Evolutionary conservation across 2,329 filamentous ascomycete species (phyloP), one percentile per base, ranked within the genome.

Genomic region (Scleromitrula shiraiana): DNA sequence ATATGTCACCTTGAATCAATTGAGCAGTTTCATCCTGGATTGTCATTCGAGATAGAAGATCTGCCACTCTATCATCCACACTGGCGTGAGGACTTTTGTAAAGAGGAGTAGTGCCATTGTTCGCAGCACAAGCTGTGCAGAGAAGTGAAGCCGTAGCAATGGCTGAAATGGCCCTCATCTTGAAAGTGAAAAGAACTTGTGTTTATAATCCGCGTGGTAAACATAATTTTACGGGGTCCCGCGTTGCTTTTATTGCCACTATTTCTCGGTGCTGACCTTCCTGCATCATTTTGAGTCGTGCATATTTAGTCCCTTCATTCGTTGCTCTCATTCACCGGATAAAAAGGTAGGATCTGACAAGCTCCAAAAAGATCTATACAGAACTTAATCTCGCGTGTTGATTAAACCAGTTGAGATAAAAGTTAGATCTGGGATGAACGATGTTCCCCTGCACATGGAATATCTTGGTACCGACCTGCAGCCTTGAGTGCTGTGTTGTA

Each of bases 21-120:
- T 88, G 85, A 1, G 81, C 74, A 37, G 78, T 76, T 67, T 89
- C 89, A 51, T 89, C 85, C 59, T 83, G 73, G 46, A 86, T 75
- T 0, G 81, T 86, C 85, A 89, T 89, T 20, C 80, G 76, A 10
- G 76, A 75, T 44, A 89, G 66, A 5, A 89, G 72, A 62, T 88
- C 83, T 8, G 75, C 64, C 9, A 88, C 76, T 50, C 85, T 73
- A 41, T 75, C 76, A 43, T 85, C 78, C 12, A 87, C 69, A 7
- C 77, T 67, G 5, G 80, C 77, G 48, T 70, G 70, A 5, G 81
- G 68, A 60, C 87, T 70, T 61, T 83, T 85, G 72, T 85, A 86
- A 35, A 77, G 53, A 2, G 72, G 68, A 58, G 49, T 56, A 7
- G 54, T 46, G 8, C 41, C 17, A 22, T 47, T 48, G 5, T 44